Evolutionary conservation across 306 rosid genomes (phyloP), one percentile per base, ranked within the genome.

Genomic region (Hippophae tibetana): DNA sequence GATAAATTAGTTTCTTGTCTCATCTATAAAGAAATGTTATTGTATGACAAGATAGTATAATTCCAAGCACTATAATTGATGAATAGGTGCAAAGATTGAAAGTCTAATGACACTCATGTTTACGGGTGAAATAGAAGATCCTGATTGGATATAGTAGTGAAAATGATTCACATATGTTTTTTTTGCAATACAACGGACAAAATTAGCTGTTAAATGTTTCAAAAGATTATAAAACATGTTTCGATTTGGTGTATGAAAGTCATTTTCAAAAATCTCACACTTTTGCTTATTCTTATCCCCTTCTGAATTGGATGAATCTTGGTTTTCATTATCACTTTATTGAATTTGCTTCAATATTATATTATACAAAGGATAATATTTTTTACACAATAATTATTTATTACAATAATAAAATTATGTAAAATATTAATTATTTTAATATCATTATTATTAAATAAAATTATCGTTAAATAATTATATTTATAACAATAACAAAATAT

Each of bases 41-140:
- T 31, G 38, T 7, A 73, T 68, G 14, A 73, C 62, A 64, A 57
- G 52, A 14, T 42, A 55, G 58, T 47, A 65, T 66, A 71, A 67
- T 81, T 79, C 83, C 81, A 76, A 60, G 64, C 47, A 61, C 47
- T 42, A 71, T 68, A 78, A 75, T 67, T 31, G 56, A 60, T 52
- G 69, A 26, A 64, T 59, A 55, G 61, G 48, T 49, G 54, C 61
- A 56, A 60, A 63, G 13, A 14, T 48, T 10, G 12, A 48, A 48
- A 8, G 13, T 48, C 3, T 3, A 13, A 48, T 11, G 13, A 5
- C 14, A 11, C 10, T 48, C 52, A 48, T 43, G 45, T 57, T 7
- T 8, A 40, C 26, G 52, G 9, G 40, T 58, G 57, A 48, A 14
- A 14, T 5, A 8, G 2, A 10, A 23, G 38, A 9, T 18, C 23